phyloP scores from a whole-genome alignment of 2,329 filamentous ascomycete species.

The Neoarthrinium moseri region DNA sequence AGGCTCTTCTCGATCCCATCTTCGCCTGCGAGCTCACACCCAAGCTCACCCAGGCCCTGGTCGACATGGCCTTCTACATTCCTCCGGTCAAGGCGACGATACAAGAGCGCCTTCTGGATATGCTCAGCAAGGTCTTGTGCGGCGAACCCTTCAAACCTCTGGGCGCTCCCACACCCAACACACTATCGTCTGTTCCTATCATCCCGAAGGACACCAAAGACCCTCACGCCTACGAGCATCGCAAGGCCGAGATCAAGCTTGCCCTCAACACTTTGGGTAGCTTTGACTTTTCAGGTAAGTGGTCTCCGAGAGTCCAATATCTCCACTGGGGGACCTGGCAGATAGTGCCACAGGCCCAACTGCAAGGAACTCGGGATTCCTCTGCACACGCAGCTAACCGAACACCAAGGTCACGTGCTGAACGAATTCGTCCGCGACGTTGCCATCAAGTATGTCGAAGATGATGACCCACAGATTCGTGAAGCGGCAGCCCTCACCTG shows the following conservation, averaged over 20 bases:
- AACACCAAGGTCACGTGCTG: constrained; percentile 70
- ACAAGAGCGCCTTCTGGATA: constrained; percentile 89
- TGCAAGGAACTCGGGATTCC: neutral
- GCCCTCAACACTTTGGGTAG: constrained; percentile 95
- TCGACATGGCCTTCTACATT: constrained; percentile 99
- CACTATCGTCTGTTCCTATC: constrained; percentile 76
- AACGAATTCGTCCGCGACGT: constrained; percentile 99
- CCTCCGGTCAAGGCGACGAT: constrained; percentile 91
- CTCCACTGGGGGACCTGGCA: neutral
- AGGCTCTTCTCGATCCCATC: constrained; percentile 89
- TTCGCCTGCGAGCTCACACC: constrained; percentile 95
- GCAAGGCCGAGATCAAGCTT: constrained; percentile 85
- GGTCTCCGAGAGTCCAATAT: neutral
- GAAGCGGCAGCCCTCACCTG: constrained; percentile 95
- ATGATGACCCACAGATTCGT: constrained; percentile 88
- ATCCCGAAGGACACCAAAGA: constrained; percentile 87
- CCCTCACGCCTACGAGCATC: constrained; percentile 73
- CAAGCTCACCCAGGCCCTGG: constrained; percentile 89
- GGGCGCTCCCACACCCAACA: constrained; percentile 81
- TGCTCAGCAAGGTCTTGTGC: constrained; percentile 91
- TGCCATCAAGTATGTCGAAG: constrained; percentile 96
- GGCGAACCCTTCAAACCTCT: constrained; percentile 90
- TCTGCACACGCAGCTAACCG: constrained; percentile 10
- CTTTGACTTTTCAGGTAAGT: constrained; percentile 79
- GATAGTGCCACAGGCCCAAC: neutral